Evolutionary conservation across 768 basidiomycete genomes (phyloP).

Genomic region (Boletus rubescentipes): DNA sequence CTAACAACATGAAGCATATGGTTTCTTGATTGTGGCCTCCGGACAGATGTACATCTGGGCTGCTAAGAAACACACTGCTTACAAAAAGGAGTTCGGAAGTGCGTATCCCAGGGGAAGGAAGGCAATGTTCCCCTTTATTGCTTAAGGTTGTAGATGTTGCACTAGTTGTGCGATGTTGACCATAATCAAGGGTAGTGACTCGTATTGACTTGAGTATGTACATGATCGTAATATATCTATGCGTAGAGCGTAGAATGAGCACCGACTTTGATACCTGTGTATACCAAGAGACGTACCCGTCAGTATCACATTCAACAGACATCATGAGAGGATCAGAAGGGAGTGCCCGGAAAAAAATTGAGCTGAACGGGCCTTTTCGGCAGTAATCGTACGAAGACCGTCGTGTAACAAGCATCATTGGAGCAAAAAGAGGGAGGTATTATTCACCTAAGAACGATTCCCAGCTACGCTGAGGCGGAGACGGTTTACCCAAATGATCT

Average conservation of each 20-base stretch:
- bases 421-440: no score
- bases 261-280: neutral
- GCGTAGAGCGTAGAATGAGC: no score
- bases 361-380: constrained; percentile 89
- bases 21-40: constrained; percentile 63
- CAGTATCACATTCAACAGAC: neutral
- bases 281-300: neutral
- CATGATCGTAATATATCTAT: no score
- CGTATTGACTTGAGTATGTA: no score
- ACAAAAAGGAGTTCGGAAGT: constrained; percentile 92
- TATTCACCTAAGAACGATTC: neutral
- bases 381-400: constrained; percentile 76
- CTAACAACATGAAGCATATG: constrained; percentile 42
- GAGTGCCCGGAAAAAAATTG: constrained; percentile 66
- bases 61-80: constrained; percentile 81
- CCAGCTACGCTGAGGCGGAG: no score
- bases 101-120: constrained; percentile 75
- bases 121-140: constrained; percentile 71
- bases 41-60: constrained; percentile 87
- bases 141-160: neutral
- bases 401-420: constrained; percentile 12
- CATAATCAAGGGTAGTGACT: no score
- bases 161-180: neutral
- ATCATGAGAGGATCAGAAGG: constrained; percentile 48
- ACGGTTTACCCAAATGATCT: neutral